Percentiles rank a stretch among this genome's conserved stretches.
These are phyloP conservation scores for Debaryomyces nepalensis DNA, from an alignment of 1,139 yeast species.

Conservation along the genomic window DNA sequence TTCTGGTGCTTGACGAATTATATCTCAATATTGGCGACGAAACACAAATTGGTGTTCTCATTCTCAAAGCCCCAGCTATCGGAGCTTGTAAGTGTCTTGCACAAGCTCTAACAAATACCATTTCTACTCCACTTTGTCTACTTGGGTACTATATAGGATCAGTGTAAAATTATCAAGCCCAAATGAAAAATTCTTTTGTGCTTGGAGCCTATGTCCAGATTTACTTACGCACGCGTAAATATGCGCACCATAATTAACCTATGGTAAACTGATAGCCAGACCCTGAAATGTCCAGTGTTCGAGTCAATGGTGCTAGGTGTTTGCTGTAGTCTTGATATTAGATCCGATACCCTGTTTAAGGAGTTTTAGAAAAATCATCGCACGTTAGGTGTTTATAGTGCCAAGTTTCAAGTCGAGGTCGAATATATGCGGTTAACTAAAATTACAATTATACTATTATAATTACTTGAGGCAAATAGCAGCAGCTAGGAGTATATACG, in stretches of 20 bases:
- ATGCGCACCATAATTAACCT: not conserved
- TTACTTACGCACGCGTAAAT: conserved; percentile 6
- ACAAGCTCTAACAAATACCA: conserved; percentile 21
- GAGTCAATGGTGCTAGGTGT: too few relatives aligned
- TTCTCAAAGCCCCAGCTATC: conserved; percentile 7
- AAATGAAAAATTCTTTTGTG: conserved; percentile 9
- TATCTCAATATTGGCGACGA: conserved; percentile 12
- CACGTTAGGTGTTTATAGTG: too few relatives aligned
- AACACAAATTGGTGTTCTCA: conserved; percentile 1
- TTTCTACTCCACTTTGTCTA: conserved; percentile 6
- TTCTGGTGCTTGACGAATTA: conserved; percentile 11
- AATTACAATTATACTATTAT: too few relatives aligned
- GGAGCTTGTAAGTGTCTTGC: conserved; percentile 16
- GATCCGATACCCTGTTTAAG: too few relatives aligned
- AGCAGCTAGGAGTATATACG: too few relatives aligned
- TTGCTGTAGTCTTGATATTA: too few relatives aligned
- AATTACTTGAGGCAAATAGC: too few relatives aligned
- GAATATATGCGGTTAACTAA: too few relatives aligned
- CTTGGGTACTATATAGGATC: not conserved
- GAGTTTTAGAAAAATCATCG: too few relatives aligned
- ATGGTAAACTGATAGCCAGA: too few relatives aligned
- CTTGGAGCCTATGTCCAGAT: conserved; percentile 3
- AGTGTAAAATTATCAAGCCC: not conserved
- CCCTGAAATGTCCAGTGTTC: too few relatives aligned
- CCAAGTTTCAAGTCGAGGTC: too few relatives aligned